Evolutionary conservation across 495 filamentous ascomycete species (phyloP).

Genomic region (Aspergillus sclerotiicarbonarius): DNA sequence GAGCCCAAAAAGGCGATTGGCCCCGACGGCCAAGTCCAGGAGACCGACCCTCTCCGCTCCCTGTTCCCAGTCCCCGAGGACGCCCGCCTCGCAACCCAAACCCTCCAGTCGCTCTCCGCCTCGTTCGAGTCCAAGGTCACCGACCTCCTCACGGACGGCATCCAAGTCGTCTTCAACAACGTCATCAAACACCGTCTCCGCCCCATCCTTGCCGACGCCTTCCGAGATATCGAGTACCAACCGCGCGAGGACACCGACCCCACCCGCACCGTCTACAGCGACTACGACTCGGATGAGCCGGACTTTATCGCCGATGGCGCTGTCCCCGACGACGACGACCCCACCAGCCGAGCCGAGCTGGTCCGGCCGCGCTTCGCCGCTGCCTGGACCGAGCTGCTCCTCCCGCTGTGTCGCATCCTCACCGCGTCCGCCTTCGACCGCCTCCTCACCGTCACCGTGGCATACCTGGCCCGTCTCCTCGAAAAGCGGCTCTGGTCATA

Average conservation of each 20-base stretch:
- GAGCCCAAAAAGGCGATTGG: constrained; percentile 34
- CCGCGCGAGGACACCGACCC: constrained; percentile 44
- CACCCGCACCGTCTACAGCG: constrained; percentile 14
- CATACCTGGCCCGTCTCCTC: constrained; percentile 69
- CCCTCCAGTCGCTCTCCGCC: constrained; percentile 64
- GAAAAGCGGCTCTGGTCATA: constrained; percentile 92
- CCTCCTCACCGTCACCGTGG: constrained; percentile 68
- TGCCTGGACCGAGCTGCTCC: constrained; percentile 81
- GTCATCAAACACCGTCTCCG: constrained; percentile 84
- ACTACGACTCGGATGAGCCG: constrained; percentile 4
- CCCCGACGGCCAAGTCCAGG: constrained; percentile 20
- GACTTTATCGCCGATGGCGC: background rate
- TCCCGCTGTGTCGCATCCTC: constrained; percentile 80
- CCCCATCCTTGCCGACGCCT: constrained; percentile 80
- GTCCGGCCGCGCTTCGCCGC: constrained; percentile 74
- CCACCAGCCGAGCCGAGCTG: constrained; percentile 38
- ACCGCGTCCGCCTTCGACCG: constrained; percentile 67
- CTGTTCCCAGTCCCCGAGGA: constrained; percentile 80
- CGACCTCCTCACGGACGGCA: constrained; percentile 79
- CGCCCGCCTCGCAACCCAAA: constrained; percentile 59
- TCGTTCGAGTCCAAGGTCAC: constrained; percentile 72
- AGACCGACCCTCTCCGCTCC: constrained; percentile 47
- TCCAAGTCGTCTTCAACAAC: constrained; percentile 81
- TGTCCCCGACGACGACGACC: constrained; percentile 16
- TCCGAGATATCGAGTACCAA: constrained; percentile 86